These are phyloP conservation scores for Boletus edulis DNA, from an alignment of 768 basidiomycete species.

Conservation along the genomic window DNA sequence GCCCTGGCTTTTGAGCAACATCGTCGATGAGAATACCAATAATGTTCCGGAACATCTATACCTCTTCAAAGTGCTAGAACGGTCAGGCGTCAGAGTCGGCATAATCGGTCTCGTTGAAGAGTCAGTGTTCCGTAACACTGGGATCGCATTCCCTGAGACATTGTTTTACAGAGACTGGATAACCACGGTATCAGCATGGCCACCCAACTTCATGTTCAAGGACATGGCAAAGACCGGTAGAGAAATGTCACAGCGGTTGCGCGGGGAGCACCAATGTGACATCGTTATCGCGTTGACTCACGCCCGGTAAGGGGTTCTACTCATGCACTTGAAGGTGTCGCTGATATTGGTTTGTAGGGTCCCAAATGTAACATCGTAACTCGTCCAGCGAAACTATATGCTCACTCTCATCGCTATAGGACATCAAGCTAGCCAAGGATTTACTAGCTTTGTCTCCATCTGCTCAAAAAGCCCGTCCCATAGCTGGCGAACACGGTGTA, in stretches of 20 bases:
- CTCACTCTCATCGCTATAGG: conserved; percentile 41
- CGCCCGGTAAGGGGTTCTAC: conserved; percentile 48
- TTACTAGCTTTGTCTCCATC: conserved; percentile 58
- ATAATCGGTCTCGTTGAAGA: conserved; percentile 86
- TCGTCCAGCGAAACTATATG: background rate
- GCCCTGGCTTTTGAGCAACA: conserved; percentile 92
- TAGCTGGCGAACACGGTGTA: conserved; percentile 64
- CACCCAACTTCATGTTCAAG: conserved; percentile 68
- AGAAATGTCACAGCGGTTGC: conserved; percentile 69
- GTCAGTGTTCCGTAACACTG: conserved; percentile 37
- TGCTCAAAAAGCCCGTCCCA: conserved; percentile 41
- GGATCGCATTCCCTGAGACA: background rate
- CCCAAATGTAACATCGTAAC: conserved; percentile 26
- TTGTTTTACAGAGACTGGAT: conserved; percentile 74
- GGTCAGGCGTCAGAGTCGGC: conserved; percentile 69
- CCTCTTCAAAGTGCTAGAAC: conserved; percentile 65
- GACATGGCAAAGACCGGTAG: conserved; percentile 72
- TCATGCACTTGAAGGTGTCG: background rate
- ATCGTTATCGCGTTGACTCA: conserved; percentile 86
- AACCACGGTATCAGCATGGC: conserved; percentile 83
- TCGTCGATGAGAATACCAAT: conserved; percentile 66
- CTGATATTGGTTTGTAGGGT: conserved; percentile 20
- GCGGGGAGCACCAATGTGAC: conserved; percentile 73
- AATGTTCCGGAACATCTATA: conserved; percentile 58
- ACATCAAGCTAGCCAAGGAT: conserved; percentile 68